These are phyloP conservation scores for Nitzschia sp. DNA, from an alignment of 108 stramenopile genomes.

Conservation along the genomic window DNA sequence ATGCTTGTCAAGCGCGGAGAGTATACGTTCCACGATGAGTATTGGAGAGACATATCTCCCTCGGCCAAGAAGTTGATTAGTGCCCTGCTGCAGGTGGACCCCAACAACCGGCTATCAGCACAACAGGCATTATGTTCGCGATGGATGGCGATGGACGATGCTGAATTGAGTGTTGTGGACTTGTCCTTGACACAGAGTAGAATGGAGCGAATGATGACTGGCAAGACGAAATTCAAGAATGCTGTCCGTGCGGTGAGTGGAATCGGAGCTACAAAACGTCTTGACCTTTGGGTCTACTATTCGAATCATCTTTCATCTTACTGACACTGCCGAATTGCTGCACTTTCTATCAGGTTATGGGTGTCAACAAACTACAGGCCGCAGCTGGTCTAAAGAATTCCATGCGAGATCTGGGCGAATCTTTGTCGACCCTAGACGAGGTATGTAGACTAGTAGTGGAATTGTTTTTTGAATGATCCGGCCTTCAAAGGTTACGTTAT, in stretches of 20 bases:
- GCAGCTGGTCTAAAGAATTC: not conserved
- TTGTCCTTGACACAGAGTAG: constrained; percentile 32
- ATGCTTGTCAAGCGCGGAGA: constrained; percentile 58
- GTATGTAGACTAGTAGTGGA: no score
- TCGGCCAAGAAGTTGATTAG: constrained; percentile 57
- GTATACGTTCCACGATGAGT: constrained; percentile 63
- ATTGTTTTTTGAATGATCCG: no score
- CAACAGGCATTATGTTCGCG: constrained; percentile 36
- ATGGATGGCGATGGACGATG: constrained; percentile 42
- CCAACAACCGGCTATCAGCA: constrained; percentile 45
- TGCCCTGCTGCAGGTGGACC: constrained; percentile 46
- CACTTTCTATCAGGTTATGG: constrained; percentile 7
- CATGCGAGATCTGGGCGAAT: not conserved
- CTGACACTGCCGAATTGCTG: no score
- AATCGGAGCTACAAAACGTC: not conserved
- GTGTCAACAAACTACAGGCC: constrained; percentile 16
- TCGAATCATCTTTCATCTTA: not conserved
- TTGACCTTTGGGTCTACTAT: not conserved
- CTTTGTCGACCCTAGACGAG: no score
- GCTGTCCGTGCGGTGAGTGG: constrained; percentile 3
- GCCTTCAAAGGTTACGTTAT: not conserved
- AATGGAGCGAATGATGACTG: constrained; percentile 10
- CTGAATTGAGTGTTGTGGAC: constrained; percentile 28
- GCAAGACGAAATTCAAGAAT: constrained; percentile 3
- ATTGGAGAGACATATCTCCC: constrained; percentile 36